Evolutionary conservation across 495 filamentous ascomycete species (phyloP).

Genomic region (Annulohypoxylon stygium): DNA sequence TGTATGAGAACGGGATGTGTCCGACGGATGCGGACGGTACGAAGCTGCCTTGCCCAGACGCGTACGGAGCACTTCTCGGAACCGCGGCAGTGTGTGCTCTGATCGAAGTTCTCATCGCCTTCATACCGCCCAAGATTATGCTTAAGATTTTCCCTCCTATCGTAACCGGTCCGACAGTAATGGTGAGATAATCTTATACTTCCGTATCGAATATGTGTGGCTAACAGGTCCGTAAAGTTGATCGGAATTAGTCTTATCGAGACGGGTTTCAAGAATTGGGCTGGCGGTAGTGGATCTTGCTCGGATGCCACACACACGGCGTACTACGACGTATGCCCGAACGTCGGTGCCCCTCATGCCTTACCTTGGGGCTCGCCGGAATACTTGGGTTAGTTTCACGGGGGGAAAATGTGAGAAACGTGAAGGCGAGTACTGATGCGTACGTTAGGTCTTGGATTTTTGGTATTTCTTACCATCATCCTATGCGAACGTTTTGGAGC

Average conservation of each 20-base stretch:
- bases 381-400: constrained; percentile 71
- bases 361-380: constrained; percentile 89
- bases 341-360: constrained; percentile 78
- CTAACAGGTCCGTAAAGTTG: constrained; percentile 32
- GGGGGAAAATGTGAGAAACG: background rate
- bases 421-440: constrained; percentile 18
- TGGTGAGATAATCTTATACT: constrained; percentile 59
- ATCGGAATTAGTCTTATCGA: constrained; percentile 82
- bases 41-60: constrained; percentile 82
- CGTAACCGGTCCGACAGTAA: constrained; percentile 87
- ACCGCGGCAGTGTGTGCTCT: constrained; percentile 78
- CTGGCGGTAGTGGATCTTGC: constrained; percentile 79
- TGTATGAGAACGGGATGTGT: constrained; percentile 87
- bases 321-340: constrained; percentile 75
- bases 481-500: constrained; percentile 86
- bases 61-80: constrained; percentile 86
- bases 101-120: constrained; percentile 80
- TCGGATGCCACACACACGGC: constrained; percentile 65
- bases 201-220: background rate
- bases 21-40: constrained; percentile 72
- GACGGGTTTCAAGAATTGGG: constrained; percentile 86
- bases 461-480: constrained; percentile 91
- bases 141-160: constrained; percentile 88
- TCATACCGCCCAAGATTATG: constrained; percentile 76
- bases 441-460: constrained; percentile 77